Conservation (phyloP, 805 yeast genomes). For the Pichia eremophila region DNA sequence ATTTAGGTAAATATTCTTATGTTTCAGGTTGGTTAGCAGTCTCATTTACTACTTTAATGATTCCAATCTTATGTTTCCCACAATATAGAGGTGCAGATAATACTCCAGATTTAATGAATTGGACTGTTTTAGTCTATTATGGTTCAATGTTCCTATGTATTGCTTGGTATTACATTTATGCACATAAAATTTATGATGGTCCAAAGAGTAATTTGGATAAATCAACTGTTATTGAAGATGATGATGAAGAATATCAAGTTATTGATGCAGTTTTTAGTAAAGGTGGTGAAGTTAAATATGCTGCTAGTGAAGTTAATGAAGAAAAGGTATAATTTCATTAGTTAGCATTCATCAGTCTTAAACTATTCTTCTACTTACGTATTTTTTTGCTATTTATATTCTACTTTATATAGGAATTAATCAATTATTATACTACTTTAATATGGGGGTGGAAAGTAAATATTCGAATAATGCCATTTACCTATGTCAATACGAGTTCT, state of each 20-base stretch:
- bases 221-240: conserved; percentile 21
- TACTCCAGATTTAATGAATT: conserved; percentile 41
- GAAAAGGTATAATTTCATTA: conserved; percentile 2
- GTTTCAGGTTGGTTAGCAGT: conserved; percentile 40
- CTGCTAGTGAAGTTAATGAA: neutral
- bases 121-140: conserved; percentile 55
- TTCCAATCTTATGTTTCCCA: conserved; percentile 55
- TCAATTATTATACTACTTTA: too few relatives aligned
- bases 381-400: neutral
- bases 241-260: conserved; percentile 13
- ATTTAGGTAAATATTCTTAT: conserved; percentile 44
- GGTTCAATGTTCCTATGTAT: conserved; percentile 48
- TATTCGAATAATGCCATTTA: too few relatives aligned
- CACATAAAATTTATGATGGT: conserved; percentile 52
- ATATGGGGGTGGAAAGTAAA: too few relatives aligned
- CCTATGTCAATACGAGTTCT: too few relatives aligned
- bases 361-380: neutral
- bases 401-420: too few relatives aligned
- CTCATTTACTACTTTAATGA: conserved; percentile 44
- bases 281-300: conserved; percentile 12
- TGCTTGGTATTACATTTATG: conserved; percentile 42
- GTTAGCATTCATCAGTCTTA: too few relatives aligned
- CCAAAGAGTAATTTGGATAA: conserved; percentile 45
- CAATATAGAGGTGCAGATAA: conserved; percentile 31
- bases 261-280: conserved; percentile 14